Evolutionary conservation across 805 yeast genomes (phyloP).

Genomic region (Lipomyces orientalis): DNA sequence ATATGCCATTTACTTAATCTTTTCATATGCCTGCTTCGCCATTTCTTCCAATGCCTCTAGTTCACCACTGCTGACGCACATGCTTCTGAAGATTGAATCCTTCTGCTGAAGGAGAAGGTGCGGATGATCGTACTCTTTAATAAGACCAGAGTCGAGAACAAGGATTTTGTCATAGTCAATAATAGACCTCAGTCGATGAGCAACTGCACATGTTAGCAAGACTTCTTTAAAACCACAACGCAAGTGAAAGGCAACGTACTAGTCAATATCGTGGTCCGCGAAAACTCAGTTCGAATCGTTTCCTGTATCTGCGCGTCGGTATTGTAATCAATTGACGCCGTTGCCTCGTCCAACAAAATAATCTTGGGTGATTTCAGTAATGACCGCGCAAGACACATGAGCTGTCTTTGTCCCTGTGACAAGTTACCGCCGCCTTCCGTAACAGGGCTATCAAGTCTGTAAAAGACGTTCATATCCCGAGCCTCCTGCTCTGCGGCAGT

Average conservation of each 20-base stretch:
- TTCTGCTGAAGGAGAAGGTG: conserved; percentile 57
- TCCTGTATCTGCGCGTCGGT: conserved; percentile 79
- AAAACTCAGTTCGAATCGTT: conserved; percentile 72
- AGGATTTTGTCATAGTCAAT: conserved; percentile 74
- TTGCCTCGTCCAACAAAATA: conserved; percentile 79
- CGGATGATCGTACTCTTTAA: conserved; percentile 76
- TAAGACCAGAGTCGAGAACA: conserved; percentile 79
- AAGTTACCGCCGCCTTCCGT: conserved; percentile 80
- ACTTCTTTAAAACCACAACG: not conserved
- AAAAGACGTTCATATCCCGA: conserved; percentile 32
- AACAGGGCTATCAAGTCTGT: conserved; percentile 44
- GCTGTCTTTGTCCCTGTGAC: conserved; percentile 86
- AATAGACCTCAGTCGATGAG: conserved; percentile 79
- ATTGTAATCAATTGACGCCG: conserved; percentile 72
- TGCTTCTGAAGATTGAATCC: conserved; percentile 64
- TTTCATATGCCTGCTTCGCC: conserved; percentile 57
- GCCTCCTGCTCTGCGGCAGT: conserved; percentile 24
- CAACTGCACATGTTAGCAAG: conserved; percentile 49
- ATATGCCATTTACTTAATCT: not conserved
- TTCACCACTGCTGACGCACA: conserved; percentile 92
- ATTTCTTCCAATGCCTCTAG: conserved; percentile 72
- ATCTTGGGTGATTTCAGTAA: conserved; percentile 72
- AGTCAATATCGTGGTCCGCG: conserved; percentile 74
- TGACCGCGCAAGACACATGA: conserved; percentile 82
- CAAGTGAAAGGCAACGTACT: conserved; percentile 39